These are phyloP conservation scores for Ceratocystis destructans DNA, from an alignment of 2,329 filamentous ascomycete species.

Conservation along the genomic window DNA sequence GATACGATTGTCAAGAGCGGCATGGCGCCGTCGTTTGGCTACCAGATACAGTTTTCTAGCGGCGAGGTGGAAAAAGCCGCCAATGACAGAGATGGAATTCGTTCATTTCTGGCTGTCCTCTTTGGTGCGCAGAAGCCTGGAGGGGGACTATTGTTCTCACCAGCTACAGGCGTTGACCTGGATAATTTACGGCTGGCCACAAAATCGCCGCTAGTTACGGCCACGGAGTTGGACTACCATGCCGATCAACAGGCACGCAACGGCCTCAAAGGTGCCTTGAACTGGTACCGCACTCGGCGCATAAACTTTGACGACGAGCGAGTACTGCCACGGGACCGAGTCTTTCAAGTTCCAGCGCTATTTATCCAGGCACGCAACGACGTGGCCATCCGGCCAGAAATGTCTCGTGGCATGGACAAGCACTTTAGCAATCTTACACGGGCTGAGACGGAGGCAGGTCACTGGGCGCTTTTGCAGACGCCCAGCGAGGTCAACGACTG, in stretches of 20 bases:
- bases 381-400: slow-evolving; percentile 52
- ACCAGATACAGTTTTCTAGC: slow-evolving; percentile 69
- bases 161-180: slow-evolving; percentile 44
- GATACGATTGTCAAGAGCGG: slow-evolving; percentile 44
- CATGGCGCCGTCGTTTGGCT: slow-evolving; percentile 55
- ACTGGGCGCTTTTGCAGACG: slow-evolving; percentile 74
- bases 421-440: slow-evolving; percentile 50
- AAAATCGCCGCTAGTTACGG: slow-evolving; percentile 45
- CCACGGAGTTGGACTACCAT: slow-evolving; percentile 67
- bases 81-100: slow-evolving; percentile 46
- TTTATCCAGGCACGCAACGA: slow-evolving; percentile 64
- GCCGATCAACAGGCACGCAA: slow-evolving; percentile 54
- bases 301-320: slow-evolving; percentile 67
- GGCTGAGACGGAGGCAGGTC: slow-evolving; percentile 52
- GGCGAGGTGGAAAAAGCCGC: slow-evolving; percentile 49
- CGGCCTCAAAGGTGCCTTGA: slow-evolving; percentile 65
- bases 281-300: slow-evolving; percentile 71
- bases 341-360: slow-evolving; percentile 49
- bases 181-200: slow-evolving; percentile 48
- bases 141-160: slow-evolving; percentile 39
- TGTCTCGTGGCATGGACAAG: slow-evolving; percentile 59
- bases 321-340: slow-evolving; percentile 35
- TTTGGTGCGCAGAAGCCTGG: slow-evolving; percentile 42
- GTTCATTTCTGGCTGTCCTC: slow-evolving; percentile 55
- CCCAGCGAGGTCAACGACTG: slow-evolving; percentile 55